Evolutionary conservation across 805 yeast species (phyloP), one percentile per base, ranked within the genome.

Genomic region (Pichia californica): DNA sequence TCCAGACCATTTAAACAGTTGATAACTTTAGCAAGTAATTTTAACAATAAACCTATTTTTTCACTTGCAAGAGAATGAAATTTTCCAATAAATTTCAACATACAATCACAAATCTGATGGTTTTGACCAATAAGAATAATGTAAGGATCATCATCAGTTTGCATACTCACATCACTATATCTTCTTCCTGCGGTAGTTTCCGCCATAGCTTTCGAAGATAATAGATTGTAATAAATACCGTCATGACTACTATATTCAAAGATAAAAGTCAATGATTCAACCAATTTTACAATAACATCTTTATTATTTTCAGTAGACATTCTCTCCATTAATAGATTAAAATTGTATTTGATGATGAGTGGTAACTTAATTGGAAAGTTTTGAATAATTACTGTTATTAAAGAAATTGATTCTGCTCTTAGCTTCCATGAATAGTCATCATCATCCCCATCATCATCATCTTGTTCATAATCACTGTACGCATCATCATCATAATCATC

Each of bases 361-460:
- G 68, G 58, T 15, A 77, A 52, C 2, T 56, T 44, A 1, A 47
- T 41, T 2, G 80, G 76, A 40, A 63, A 66, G 2, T 55, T 50
- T 3, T 53, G 54, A n/a, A 73, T 60, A 13, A 74, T 44, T 0
- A 69, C 9, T 54, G 15, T 68, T 58, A 7, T 73, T 53, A 28
- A 79, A 53, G 26, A 61, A 63, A 7, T 76, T 0, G 85, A 62
- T 41, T 71, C 72, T 33, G 75, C 64, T 46, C 93, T 66, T 16
- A 84, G 61, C 49, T 76, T 80, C 83, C 89, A 81, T 2, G 82
- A 71, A 16, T 55, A 58, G 20, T 63, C 68, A 21, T 54, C 59
- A 29, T 74, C 77, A 21, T 54, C 67, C 10, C 74, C 81, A n/a
- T 66, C 73, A n/a, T 70, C 66, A 27, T 65, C 65, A 19, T 58